Base-by-base conservation (phyloP, 2,329 filamentous ascomycete genomes). In the Epichloe glyceriae region DNA sequence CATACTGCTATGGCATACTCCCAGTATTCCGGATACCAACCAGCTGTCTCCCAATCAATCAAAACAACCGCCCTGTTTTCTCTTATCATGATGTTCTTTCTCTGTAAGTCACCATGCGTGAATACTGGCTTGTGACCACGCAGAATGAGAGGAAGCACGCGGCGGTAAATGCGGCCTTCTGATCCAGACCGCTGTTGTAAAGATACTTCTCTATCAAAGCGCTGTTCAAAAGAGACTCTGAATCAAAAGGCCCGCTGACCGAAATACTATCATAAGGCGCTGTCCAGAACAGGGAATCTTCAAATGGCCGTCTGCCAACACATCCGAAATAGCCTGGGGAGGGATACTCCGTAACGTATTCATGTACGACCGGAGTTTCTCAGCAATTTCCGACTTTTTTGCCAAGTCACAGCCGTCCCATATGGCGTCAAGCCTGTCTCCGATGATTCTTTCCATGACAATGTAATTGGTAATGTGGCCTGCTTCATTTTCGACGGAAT, bases 61-160 rank as follows among this genome's bases (percentile, higher is more conserved):
- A 51, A 8, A 11, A 51, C 40, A 15, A 38, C 3, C n/a, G 41
- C 26, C 39, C 33, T 34, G 11, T 52, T 15, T n/a, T 49, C 37
- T 38, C 12, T 45, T 4, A 49, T 12, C 2, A 46, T 49, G 1
- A 52, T 41, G 14, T 52, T 52, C 5, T 49, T 52, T 20, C 46
- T 38, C 34, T 52, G 50, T 30, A 52, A 38, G 26, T 51, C 43
- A 19, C 47, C 39, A 44, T 52, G 30, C 8, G 47, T 52, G 10
- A 52, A 50, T 5, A 47, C 47, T 33, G 20, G 17, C 14, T 17
- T 44, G 20, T 52, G 42, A 39, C 26, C 17, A 15, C 37, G 40
- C 30, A 52, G n/a, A 39, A 49, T 26, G 7, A 35, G 14, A 7
- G 50, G 56, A 73, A 73, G 42, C 71, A 65, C 3, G 68, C 56